A percentile compares a stretch with the other conserved stretches of the same genome.
Conservation (phyloP, 768 basidiomycete species). For the Dioszegia crocea region DNA sequence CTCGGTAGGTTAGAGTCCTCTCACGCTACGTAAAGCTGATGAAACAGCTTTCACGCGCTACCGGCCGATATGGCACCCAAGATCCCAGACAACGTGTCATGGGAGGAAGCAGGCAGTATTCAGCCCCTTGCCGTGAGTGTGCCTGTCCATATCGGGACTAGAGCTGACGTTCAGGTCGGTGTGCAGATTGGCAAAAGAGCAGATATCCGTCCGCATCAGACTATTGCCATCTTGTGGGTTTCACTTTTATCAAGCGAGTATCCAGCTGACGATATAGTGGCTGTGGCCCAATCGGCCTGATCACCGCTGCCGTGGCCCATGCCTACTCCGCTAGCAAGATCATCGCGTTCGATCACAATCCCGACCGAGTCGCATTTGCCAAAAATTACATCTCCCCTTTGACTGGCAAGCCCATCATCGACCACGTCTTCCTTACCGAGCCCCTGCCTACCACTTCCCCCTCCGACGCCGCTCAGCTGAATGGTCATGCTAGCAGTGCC, state of each 20-base stretch:
- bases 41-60: slow-evolving; percentile 30
- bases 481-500: too few relatives aligned
- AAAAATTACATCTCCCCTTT: slow-evolving; percentile 42
- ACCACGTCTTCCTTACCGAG: slow-evolving; percentile 39
- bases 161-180: slow-evolving; percentile 33
- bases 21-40: background rate
- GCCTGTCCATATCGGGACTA: background rate
- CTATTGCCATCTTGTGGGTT: slow-evolving; percentile 43
- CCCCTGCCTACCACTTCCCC: slow-evolving; percentile 19
- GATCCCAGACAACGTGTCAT: slow-evolving; percentile 35
- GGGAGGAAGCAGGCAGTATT: slow-evolving; percentile 41
- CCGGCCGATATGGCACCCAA: slow-evolving; percentile 45
- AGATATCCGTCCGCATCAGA: slow-evolving; percentile 35
- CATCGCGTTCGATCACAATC: slow-evolving; percentile 41
- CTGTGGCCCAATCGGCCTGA: slow-evolving; percentile 43
- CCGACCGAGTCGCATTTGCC: slow-evolving; percentile 39
- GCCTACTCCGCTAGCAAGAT: slow-evolving; percentile 42
- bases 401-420: slow-evolving; percentile 43
- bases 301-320: slow-evolving; percentile 45
- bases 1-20: slow-evolving; percentile 19
- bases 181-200: slow-evolving; percentile 42
- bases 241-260: slow-evolving; percentile 4
- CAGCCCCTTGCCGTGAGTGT: slow-evolving; percentile 42
- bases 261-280: slow-evolving; percentile 17
- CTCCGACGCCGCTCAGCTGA: too few relatives aligned